Conservation (phyloP, 164 flowering plant species). For the Pachysandra terminalis region DNA sequence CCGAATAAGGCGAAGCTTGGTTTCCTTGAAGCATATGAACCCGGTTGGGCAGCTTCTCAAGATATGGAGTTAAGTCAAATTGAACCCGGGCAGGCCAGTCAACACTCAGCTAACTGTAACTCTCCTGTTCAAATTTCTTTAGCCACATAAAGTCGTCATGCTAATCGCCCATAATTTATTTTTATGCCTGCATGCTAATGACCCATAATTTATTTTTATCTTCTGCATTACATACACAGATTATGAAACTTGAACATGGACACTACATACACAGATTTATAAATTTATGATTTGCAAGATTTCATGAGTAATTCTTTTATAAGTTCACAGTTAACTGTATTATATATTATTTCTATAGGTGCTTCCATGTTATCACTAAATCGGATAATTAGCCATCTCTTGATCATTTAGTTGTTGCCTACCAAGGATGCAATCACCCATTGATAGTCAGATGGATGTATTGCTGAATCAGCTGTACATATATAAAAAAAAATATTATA, state of each 20-base stretch:
- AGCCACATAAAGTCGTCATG: conserved; percentile 3
- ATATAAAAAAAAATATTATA: too few relatives aligned
- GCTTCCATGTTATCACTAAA: too few relatives aligned
- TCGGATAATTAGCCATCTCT: too few relatives aligned
- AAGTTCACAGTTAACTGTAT: too few relatives aligned
- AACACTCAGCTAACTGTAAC: conserved; percentile 50
- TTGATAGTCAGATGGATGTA: too few relatives aligned
- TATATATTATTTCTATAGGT: too few relatives aligned
- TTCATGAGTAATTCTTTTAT: not conserved
- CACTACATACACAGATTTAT: not conserved
- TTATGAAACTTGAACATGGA: not conserved
- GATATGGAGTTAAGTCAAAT: conserved; percentile 78
- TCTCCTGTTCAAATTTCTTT: conserved; percentile 18
- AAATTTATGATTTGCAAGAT: not conserved
- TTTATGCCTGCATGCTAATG: not conserved
- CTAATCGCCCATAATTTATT: not conserved
- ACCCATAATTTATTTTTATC: too few relatives aligned
- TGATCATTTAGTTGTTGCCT: too few relatives aligned
- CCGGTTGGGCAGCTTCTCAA: conserved; percentile 90
- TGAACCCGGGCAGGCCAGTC: conserved; percentile 63
- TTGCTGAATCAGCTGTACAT: too few relatives aligned
- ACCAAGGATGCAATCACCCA: too few relatives aligned
- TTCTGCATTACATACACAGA: not conserved
- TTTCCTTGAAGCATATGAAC: conserved; percentile 97
- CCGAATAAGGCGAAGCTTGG: conserved; percentile 94